phyloP scores from a whole-genome alignment of 2,329 filamentous ascomycete species.

The Fusarium sp. region DNA sequence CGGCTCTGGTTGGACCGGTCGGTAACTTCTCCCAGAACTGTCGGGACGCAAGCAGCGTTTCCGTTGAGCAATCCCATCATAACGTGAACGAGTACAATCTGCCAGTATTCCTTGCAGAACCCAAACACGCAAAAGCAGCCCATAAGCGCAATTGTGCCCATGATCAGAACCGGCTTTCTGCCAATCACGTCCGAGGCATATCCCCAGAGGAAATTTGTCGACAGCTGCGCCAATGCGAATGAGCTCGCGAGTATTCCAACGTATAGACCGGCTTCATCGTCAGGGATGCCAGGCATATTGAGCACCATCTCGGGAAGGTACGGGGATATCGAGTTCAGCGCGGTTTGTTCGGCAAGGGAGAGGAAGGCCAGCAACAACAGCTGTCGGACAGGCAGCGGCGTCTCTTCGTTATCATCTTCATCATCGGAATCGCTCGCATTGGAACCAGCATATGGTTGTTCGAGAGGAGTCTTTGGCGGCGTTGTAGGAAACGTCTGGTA shows the following conservation, averaged over 20 bases:
- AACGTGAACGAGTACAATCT: constrained; percentile 85
- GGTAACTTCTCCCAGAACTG: constrained; percentile 93
- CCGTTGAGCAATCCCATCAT: constrained; percentile 95
- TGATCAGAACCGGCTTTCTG: constrained; percentile 78
- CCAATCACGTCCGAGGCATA: constrained; percentile 73
- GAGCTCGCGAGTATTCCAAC: constrained; percentile 90
- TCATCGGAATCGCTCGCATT: constrained; percentile 44
- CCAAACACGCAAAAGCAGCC: constrained; percentile 87
- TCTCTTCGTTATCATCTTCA: constrained; percentile 62
- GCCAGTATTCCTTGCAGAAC: constrained; percentile 83
- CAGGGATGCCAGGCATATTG: constrained; percentile 82
- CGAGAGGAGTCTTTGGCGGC: constrained; percentile 74
- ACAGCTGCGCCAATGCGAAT: constrained; percentile 92
- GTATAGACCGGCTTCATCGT: constrained; percentile 80
- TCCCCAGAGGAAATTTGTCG: constrained; percentile 80
- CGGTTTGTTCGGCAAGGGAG: constrained; percentile 93
- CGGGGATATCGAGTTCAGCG: constrained; percentile 94
- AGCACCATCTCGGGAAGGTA: constrained; percentile 94
- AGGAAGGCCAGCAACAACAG: constrained; percentile 87
- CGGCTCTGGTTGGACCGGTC: constrained; percentile 93
- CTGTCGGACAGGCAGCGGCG: constrained; percentile 84
- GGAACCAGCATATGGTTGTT: constrained; percentile 52
- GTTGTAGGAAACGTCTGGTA: constrained; percentile 86
- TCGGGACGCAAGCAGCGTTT: constrained; percentile 93
- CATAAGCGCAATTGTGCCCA: constrained; percentile 85